These are phyloP conservation scores for Penicillium sp. DNA, from an alignment of 2,329 filamentous ascomycete species.

Conservation along the genomic window DNA sequence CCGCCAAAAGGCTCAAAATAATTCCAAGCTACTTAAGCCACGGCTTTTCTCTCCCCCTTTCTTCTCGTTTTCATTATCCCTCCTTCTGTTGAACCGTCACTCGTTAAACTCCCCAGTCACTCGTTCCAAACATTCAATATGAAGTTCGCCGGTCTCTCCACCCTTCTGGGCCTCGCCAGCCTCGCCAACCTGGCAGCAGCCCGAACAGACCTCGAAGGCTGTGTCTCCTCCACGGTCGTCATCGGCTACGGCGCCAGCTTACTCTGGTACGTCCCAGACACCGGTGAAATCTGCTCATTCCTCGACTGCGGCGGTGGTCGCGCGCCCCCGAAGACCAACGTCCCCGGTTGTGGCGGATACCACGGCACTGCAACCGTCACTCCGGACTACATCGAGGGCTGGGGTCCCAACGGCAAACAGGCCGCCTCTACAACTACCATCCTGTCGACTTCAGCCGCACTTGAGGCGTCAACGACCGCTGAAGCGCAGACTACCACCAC, in stretches of 20 bases:
- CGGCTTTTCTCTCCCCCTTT: not conserved
- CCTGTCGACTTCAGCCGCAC: not conserved
- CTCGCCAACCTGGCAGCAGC: conserved; percentile 16
- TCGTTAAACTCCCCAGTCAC: conserved; percentile 7
- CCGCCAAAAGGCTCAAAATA: not conserved
- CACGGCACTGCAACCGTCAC: conserved; percentile 25
- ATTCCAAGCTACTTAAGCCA: not conserved
- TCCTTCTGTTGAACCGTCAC: not conserved
- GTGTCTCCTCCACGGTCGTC: conserved; percentile 25
- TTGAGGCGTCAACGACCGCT: not conserved
- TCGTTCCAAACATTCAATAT: conserved; percentile 14
- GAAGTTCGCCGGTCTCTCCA: conserved; percentile 19
- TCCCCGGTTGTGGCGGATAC: conserved; percentile 54
- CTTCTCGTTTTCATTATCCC: not conserved
- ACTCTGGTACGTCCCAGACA: conserved; percentile 59
- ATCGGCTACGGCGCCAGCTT: conserved; percentile 29
- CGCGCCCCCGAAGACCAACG: conserved; percentile 60
- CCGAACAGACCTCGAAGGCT: conserved; percentile 27
- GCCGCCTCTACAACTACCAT: conserved; percentile 15
- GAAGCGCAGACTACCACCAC: not conserved
- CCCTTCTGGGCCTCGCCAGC: conserved; percentile 18
- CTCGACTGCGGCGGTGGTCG: conserved; percentile 66
- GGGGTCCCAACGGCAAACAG: conserved; percentile 21
- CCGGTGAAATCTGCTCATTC: conserved; percentile 61
- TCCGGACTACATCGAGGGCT: conserved; percentile 24